Evolutionary conservation across 1,284 basidiomycete genomes (phyloP), one percentile per base, ranked within the genome.

Genomic region (Ceratobasidium sp.): DNA sequence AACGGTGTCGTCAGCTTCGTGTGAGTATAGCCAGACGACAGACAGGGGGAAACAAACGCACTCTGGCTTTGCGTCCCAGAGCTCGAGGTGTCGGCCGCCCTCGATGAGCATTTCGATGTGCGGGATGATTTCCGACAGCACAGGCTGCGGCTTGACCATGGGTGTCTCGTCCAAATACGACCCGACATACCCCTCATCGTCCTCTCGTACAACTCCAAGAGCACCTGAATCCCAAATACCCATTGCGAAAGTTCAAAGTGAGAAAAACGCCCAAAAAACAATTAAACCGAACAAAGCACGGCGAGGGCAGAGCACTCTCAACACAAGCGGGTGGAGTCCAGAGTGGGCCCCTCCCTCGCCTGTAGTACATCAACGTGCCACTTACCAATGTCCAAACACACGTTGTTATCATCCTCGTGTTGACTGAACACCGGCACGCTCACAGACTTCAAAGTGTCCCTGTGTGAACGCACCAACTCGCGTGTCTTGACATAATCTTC

Each of bases 61-160:
- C 64, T 67, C 52, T 50, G 64, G 64, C n/a, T 67, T 67, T 67
- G 64, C 64, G 43, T 67, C 64, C 64, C 64, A 67, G 1, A 67
- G 16, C 50, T 67, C 64, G 64, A 67, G 50, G 38, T 67, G 64
- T 55, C 50, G 50, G 11, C 64, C 64, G 30, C 64, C 64, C 26
- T 67, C 64, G 43, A 67, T 55, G 26, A 46, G n/a, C 64, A 67
- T 67, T 38, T 67, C 64, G 50, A 67, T 67, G 35, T 54, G 35
- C 41, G 64, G 64, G 43, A 67, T 52, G 50, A 67, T 67, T 32
- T 67, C 64, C 32, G 55, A n/a, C 38, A 67, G 38, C 35, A 54
- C 35, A 44, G 64, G 50, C 35, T 67, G 50, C 28, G 49, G 28
- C 26, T 67, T 67, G 38, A 35, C 35, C 23, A 67, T 38, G 16